Base-by-base conservation (phyloP, 1,139 yeast species). In the Hansenula sp. region DNA sequence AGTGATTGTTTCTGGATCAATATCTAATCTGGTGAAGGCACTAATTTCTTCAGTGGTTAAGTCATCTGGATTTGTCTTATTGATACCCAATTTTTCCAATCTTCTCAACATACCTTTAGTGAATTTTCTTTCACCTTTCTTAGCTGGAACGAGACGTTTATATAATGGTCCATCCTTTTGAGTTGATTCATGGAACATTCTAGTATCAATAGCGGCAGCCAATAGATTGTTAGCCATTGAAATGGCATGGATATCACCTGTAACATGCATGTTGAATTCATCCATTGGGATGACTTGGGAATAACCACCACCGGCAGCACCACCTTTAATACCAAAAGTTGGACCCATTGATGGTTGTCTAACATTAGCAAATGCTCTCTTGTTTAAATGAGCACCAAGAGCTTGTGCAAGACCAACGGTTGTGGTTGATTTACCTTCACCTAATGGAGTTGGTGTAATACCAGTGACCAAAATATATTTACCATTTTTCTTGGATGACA, bases 291-390 rank as follows among this genome's bases (percentile, higher is more conserved):
- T 90, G 41, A 93, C 98, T 71, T 93, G 98, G 10, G 98, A 85
- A 70, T 91, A 93, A 49, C 99, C 99, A 65, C 99, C 99, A 63
- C 99, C 99, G 17, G 99, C 98, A 52, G 99, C 99, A 69, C 99
- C 99, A 65, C 98, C 98, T 71, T 91, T 93, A 63, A 93, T 90
- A 69, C 99, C 99, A 61, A 93, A 93, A 18, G 99, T 93, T 48
- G 99, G 99, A 43, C 99, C 99, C 97, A 93, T 91, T 16, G 96
- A 86, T 36, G 99, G 99, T 68, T 93, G 99, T 70, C 99, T 85
- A 47, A 93, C 96, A 63, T 89, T 91, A 51, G 99, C 99, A 63
- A 93, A 84, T 18, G 91, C 91, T 48, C 84, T 81, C 67, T 87
- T 85, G 52, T 85, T 79, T 60, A 91, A 74, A 59, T 89, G 96